phyloP scores from a whole-genome alignment of 768 basidiomycete species.

The Leccinum obscurum region DNA sequence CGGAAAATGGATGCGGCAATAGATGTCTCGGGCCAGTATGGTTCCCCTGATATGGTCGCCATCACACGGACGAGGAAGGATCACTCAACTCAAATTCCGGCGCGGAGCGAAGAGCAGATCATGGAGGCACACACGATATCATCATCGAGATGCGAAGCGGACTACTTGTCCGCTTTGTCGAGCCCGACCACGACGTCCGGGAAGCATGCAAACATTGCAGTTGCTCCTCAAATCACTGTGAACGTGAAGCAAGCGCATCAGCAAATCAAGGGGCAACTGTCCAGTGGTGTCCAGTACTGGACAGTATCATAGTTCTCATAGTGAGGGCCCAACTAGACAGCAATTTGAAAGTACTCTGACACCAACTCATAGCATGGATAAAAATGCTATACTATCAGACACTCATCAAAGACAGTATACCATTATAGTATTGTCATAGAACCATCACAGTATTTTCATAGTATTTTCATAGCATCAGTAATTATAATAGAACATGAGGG shows the following conservation, averaged over 20 bases:
- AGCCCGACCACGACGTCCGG: neutral
- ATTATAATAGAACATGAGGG: too few species aligned
- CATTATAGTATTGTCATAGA: too few species aligned
- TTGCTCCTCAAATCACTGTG: conserved; percentile 5
- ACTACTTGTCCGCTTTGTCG: neutral
- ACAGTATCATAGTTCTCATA: too few species aligned
- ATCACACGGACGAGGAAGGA: neutral
- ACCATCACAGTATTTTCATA: too few species aligned
- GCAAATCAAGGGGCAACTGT: too few species aligned
- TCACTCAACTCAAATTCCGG: neutral
- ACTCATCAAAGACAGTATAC: too few species aligned
- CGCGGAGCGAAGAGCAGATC: neutral
- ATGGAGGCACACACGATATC: neutral
- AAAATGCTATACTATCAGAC: too few species aligned
- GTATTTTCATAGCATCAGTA: too few species aligned
- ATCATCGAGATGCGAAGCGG: neutral
- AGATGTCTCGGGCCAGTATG: neutral
- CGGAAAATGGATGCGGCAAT: neutral
- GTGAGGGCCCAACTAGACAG: too few species aligned
- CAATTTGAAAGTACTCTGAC: too few species aligned
- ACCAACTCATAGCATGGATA: too few species aligned
- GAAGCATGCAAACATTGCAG: neutral
- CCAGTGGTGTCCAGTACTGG: too few species aligned
- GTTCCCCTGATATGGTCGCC: neutral
- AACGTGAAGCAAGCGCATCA: neutral